Percentiles rank a stretch among this genome's conserved stretches.
These are phyloP conservation scores for Sporopachydermia lactativora DNA, from an alignment of 805 yeast genomes.

Conservation along the genomic window DNA sequence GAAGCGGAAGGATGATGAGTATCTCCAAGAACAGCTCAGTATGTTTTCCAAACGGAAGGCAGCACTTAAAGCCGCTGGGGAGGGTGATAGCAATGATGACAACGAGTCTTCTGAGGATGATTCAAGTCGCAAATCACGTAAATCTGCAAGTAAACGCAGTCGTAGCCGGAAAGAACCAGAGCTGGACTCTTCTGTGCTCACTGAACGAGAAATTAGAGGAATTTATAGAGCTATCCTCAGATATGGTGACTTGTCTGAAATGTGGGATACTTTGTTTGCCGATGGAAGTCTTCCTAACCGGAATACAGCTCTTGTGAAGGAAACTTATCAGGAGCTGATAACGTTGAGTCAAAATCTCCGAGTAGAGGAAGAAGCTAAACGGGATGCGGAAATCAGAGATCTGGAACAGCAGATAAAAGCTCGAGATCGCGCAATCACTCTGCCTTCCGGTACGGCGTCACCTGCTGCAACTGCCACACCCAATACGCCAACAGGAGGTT, in stretches of 20 bases:
- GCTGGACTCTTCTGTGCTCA: conserved; percentile 40
- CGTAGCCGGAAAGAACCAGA: conserved; percentile 12
- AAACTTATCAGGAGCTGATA: conserved; percentile 61
- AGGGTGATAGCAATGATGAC: conserved; percentile 29
- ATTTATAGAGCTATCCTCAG: conserved; percentile 72
- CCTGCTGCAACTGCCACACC: conserved; percentile 5
- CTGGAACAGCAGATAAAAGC: conserved; percentile 17
- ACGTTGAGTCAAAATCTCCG: conserved; percentile 46
- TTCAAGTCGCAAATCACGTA: conserved; percentile 24
- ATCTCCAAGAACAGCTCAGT: conserved; percentile 77
- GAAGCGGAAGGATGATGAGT: conserved; percentile 73
- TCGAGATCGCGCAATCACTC: conserved; percentile 14
- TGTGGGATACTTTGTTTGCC: conserved; percentile 75
- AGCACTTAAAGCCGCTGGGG: conserved; percentile 32
- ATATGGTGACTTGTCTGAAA: conserved; percentile 62
- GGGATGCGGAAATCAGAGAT: conserved; percentile 36
- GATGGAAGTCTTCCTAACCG: conserved; percentile 85
- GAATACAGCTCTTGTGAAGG: conserved; percentile 63
- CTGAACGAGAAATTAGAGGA: conserved; percentile 78
- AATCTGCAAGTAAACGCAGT: conserved; percentile 17
- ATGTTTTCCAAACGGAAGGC: conserved; percentile 73
- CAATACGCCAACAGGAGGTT: conserved; percentile 13
- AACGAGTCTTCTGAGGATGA: conserved; percentile 26
- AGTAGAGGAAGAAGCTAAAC: conserved; percentile 49
- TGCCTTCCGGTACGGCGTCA: conserved; percentile 15